Conservation (phyloP, 306 rosid species). For the Vigna hirtella region DNA sequence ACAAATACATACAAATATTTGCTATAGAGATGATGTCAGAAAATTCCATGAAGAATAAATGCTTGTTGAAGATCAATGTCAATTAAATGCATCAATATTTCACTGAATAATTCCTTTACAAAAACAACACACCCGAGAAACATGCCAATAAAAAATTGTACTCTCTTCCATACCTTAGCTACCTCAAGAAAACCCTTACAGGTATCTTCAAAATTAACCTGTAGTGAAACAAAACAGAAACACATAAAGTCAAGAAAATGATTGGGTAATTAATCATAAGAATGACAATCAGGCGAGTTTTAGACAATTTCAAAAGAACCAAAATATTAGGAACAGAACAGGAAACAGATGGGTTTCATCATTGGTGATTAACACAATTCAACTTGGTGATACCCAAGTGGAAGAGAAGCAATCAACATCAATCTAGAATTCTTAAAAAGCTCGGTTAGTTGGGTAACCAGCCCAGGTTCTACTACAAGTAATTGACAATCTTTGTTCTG, state of each 20-base stretch:
- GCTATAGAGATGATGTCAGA: conserved; percentile 25
- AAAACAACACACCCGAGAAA: neutral
- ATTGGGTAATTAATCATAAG: conserved; percentile 7
- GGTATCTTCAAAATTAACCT: conserved; percentile 98
- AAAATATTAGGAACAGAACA: neutral
- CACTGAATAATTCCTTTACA: conserved; percentile 6
- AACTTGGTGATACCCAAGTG: neutral
- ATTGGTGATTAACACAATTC: neutral
- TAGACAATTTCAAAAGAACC: neutral
- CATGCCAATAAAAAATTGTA: neutral
- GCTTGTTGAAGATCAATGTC: conserved; percentile 3
- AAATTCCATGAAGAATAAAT: conserved; percentile 15
- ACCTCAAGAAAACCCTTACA: conserved; percentile 98
- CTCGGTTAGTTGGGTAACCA: no score
- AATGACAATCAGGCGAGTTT: neutral
- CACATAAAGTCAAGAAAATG: conserved; percentile 23
- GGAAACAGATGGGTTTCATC: neutral
- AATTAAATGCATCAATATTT: conserved; percentile 10
- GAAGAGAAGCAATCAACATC: no score
- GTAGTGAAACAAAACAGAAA: conserved; percentile 43
- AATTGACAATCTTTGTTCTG: no score
- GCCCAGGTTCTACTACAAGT: no score
- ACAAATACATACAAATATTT: neutral
- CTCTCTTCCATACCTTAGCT: conserved; percentile 74
- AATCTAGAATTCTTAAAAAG: neutral